Evolutionary conservation across 2,329 filamentous ascomycete genomes (phyloP), one percentile per base, ranked within the genome.

Genomic region (Bipolaris bicolor): DNA sequence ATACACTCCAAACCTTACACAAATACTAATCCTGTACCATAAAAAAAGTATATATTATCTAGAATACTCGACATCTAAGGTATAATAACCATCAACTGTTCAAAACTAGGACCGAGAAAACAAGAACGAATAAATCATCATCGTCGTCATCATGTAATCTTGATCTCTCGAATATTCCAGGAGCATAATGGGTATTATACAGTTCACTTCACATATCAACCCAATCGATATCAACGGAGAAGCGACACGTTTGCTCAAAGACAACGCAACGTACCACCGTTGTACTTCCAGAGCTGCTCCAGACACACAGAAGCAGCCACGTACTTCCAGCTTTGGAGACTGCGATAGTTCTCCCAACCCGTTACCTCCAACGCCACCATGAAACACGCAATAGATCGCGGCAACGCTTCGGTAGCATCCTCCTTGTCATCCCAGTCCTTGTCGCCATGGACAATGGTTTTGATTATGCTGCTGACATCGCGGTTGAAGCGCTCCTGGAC

Each of bases 261-360:
- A 16, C 41, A 56, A n/a, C 60, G 50, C 57, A 70, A 26, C 3
- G 24, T 43, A 3, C 60, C 61, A 15, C 24, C 39, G 5, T 49
- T 54, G 36, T 64, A 67, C 60, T 58, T 64, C 65, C 79, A 75
- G 47, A 85, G 68, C 72, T 85, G 81, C 52, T 76, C 77, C 76
- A 86, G 71, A 55, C 79, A 81, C 0, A 82, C 78, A 0, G 77
- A 78, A 4, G 82, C 82, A 55, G 82, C 80, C 15, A 86, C 72
- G 68, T 84, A 86, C 61, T 75, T 78, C 70, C 84, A 86, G 60
- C 83, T 85, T 60, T 76, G 68, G 53, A 84, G 55, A 26, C 65
- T 60, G 29, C 67, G 65, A 39, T 66, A 57, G 2, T 62, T 62
- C 40, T 77, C 73, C 60, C 64, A 67, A 1, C 62, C 66, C 11